Evolutionary conservation across 768 basidiomycete species (phyloP), one percentile per base, ranked within the genome.

Genomic region (Coprinopsis strossmayeri): DNA sequence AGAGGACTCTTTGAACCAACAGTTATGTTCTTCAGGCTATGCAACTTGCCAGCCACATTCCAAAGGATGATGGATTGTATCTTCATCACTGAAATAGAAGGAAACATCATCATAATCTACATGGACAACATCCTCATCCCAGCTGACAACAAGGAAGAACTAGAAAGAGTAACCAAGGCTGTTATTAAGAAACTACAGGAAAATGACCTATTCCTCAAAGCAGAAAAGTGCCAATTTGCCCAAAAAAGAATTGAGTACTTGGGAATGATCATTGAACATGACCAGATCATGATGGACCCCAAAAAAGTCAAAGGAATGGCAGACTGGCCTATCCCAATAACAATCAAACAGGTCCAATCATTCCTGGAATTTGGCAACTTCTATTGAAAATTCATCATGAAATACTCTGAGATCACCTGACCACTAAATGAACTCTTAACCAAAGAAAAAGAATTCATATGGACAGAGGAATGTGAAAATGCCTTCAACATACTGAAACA

Each of bases 291-390:
- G 0, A 76, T 75, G 71, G 66, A 72, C 34, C 58, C 59, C 0
- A 45, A 47, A 0, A 77, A 77, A 53, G 44, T 76, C 0, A 26
- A 59, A 1, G 64, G 61, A 0, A 59, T 78, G 2, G 5, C 23
- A 0, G 58, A 69, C 0, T 77, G 76, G 73, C 70, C 66, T 0
- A 43, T n/a, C 0, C 73, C 72, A 0, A 52, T 21, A 0, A 64
- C 38, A 0, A 55, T 68, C 3, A 60, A 58, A 21, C 59, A 73
- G 24, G 30, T 74, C 0, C 62, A 64, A 51, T 58, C 57, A 2
- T 78, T 78, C 52, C 49, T 77, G 0, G 70, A 75, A 1, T 76
- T 78, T 30, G 41, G 57, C 2, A 69, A 70, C 46, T 73, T 68
- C 35, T 71, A 69, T 17, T 27, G 57, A 1, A 34, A 53, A 2